These are phyloP conservation scores for Coffea canephora DNA, from an alignment of 257 asterid genomes.

Conservation along the genomic window DNA sequence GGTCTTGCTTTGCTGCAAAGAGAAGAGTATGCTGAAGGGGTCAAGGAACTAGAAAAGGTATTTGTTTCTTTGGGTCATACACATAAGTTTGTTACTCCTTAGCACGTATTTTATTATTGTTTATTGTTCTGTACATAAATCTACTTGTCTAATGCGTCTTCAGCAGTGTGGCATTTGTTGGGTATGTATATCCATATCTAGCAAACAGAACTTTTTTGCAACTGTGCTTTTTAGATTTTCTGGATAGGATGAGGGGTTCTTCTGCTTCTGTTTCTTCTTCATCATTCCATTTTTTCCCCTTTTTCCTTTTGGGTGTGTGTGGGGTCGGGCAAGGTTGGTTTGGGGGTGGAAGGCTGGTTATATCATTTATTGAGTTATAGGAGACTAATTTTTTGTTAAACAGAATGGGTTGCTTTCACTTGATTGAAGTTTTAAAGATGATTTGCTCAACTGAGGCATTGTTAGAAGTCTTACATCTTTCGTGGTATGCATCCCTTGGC, in stretches of 20 bases:
- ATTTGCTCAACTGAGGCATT: neutral
- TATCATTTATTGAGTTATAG: neutral
- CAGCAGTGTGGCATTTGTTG: neutral
- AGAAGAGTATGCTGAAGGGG: conserved; percentile 36
- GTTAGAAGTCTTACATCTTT: neutral
- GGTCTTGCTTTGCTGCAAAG: conserved; percentile 43
- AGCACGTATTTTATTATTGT: neutral
- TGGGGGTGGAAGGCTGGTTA: neutral
- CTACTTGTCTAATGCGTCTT: neutral
- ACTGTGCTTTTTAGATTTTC: neutral
- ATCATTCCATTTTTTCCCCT: too few relatives aligned
- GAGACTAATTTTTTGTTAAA: neutral
- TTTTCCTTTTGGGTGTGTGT: neutral
- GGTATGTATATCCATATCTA: neutral
- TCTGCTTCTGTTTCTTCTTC: neutral
- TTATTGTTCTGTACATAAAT: neutral
- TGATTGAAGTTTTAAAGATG: conserved; percentile 1
- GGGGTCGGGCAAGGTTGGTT: neutral
- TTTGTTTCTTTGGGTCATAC: neutral
- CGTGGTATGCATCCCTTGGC: neutral
- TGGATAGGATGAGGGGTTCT: neutral
- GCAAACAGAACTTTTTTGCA: neutral
- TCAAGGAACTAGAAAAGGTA: conserved; percentile 40
- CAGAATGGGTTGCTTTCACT: neutral
- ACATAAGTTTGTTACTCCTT: neutral